Base-by-base conservation (phyloP, 495 filamentous ascomycete genomes). In the Penicillium tannophilum region DNA sequence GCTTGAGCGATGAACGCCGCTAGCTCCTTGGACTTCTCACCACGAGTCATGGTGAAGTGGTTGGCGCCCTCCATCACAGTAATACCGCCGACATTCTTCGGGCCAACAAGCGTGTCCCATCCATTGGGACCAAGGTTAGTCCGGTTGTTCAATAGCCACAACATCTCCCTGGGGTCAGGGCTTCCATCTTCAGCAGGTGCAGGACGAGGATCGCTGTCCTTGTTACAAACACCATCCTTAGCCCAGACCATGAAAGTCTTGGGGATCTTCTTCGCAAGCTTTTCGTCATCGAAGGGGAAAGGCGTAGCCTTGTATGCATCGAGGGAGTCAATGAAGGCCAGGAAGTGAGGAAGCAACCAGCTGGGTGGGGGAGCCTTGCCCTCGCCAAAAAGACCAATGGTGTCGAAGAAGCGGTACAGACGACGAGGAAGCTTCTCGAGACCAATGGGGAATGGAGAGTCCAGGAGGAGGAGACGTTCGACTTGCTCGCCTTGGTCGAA, bases 321-420 rank as follows among this genome's bases (percentile, higher is more conserved):
- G 26, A 94, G 76, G 1, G 88, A 87, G 45, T 85, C 82, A 60
- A 94, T 89, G 44, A 89, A 89, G 19, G 88, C 84, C 3, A 84
- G 76, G 74, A 96, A 96, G 72, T 96, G 91, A 47, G 91, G 90
- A 0, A 94, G 83, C 5, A 96, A 82, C 91, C 91, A 96, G 9
- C 76, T 78, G 5, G 84, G 91, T 51, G 86, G 83, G 72, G 85
- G 88, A 65, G 82, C 68, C 63, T 75, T 82, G 58, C 77, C 84
- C 41, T 89, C 87, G 42, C 90, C 90, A 47, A 96, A 88, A 7
- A 96, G 85, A 46, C 91, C 90, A 60, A 93, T 89, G 8, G 82
- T 77, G 54, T 88, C 86, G 68, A 93, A 92, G 82, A 89, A 94
- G 58, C 81, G 78, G 68, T 93, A 90, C 0, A 96, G 83, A 16